These are phyloP conservation scores for Rhytidhysteron rufulum DNA, from an alignment of 2,329 filamentous ascomycete species.

Conservation along the genomic window DNA sequence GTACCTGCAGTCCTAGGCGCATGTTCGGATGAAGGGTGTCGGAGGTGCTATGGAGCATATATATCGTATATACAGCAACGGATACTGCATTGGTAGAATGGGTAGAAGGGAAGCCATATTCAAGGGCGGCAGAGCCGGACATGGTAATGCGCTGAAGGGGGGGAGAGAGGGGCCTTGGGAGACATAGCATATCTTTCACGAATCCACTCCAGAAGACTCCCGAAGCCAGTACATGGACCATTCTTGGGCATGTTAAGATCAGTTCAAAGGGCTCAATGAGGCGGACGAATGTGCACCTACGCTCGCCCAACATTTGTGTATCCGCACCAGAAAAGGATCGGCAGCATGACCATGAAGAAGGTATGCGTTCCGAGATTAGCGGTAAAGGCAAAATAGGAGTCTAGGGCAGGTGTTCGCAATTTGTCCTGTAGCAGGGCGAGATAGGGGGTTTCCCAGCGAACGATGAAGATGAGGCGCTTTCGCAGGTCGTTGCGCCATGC, in stretches of 20 bases:
- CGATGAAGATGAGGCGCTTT: constrained; percentile 75
- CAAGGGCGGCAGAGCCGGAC: constrained; percentile 90
- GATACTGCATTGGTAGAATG: constrained; percentile 97
- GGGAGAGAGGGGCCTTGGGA: constrained; percentile 87
- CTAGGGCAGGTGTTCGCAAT: constrained; percentile 76
- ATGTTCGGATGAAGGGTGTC: constrained; percentile 58
- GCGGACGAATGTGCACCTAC: constrained; percentile 51
- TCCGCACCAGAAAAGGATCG: constrained; percentile 95
- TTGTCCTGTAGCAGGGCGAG: constrained; percentile 80
- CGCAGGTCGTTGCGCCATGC: constrained; percentile 84
- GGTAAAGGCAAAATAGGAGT: constrained; percentile 95
- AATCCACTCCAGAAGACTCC: constrained; percentile 74
- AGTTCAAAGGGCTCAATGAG: constrained; percentile 4
- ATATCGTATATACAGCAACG: constrained; percentile 78
- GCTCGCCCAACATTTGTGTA: constrained; percentile 80
- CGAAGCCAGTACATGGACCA: constrained; percentile 60
- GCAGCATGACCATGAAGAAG: constrained; percentile 95
- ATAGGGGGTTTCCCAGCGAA: constrained; percentile 93
- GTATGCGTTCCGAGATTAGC: constrained; percentile 97
- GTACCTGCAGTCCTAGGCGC: constrained; percentile 59
- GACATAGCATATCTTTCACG: constrained; percentile 87
- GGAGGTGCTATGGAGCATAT: constrained; percentile 64
- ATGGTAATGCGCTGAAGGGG: constrained; percentile 93
- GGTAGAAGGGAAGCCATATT: constrained; percentile 96
- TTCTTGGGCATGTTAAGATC: constrained; percentile 23